Percentiles rank a stretch among this genome's conserved stretches.
These are phyloP conservation scores for Coix lacrymajobi DNA, from an alignment of 176 grass and related monocot species.

Conservation along the genomic window DNA sequence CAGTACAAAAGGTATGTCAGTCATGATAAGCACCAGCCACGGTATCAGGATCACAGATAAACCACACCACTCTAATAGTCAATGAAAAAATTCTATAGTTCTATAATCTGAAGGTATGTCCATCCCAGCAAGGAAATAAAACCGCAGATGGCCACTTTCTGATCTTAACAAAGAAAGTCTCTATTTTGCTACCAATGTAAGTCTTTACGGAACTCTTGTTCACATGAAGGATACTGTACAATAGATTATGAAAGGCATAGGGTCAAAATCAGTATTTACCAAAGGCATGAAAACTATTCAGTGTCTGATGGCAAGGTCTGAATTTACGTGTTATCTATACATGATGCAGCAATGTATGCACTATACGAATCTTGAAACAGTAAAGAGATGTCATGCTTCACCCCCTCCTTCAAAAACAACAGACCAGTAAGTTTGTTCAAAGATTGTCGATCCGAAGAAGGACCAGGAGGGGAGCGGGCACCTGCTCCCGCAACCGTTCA, in stretches of 20 bases:
- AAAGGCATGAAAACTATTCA: neutral
- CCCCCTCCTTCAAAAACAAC: too few species aligned
- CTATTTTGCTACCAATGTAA: slow-evolving; percentile 81
- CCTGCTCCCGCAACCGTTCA: too few species aligned
- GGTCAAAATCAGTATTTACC: neutral
- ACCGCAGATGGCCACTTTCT: neutral
- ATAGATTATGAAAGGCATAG: slow-evolving; percentile 63
- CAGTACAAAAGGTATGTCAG: too few species aligned
- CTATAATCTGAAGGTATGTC: too few species aligned
- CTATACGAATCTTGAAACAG: slow-evolving; percentile 64
- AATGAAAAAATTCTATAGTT: too few species aligned
- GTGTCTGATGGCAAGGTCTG: neutral
- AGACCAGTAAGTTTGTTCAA: too few species aligned
- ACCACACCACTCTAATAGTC: too few species aligned
- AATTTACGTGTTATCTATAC: slow-evolving; percentile 82
- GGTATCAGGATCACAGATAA: too few species aligned
- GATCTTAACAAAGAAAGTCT: slow-evolving; percentile 93
- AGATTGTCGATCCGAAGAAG: too few species aligned
- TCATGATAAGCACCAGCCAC: too few species aligned
- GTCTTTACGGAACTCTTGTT: slow-evolving; percentile 66
- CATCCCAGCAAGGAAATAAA: neutral
- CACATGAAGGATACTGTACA: slow-evolving; percentile 69
- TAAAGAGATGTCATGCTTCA: too few species aligned
- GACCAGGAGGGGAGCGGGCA: too few species aligned
- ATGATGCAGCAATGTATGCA: slow-evolving; percentile 65